Conservation (phyloP, 2,329 filamentous ascomycete genomes). For the Fusarium fracticaudum region DNA sequence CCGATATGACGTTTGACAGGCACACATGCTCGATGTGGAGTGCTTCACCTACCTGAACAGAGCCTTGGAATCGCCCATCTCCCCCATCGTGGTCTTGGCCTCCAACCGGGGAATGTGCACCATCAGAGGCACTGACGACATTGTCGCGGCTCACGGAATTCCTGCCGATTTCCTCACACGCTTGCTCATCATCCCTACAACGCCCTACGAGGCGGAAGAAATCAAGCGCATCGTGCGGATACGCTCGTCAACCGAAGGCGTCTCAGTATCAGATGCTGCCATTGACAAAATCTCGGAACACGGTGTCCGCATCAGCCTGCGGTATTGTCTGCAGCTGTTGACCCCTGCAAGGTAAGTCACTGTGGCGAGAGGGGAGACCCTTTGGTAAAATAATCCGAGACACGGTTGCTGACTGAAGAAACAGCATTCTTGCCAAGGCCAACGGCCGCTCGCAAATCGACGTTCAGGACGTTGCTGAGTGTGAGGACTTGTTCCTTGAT, state of each 20-base stretch:
- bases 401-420: slow-evolving; percentile 47
- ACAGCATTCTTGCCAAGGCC: slow-evolving; percentile 86
- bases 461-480: slow-evolving; percentile 80
- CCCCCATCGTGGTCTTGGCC: slow-evolving; percentile 95
- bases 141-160: slow-evolving; percentile 90
- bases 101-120: slow-evolving; percentile 95
- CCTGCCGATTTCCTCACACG: slow-evolving; percentile 93
- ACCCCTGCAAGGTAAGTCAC: slow-evolving; percentile 76
- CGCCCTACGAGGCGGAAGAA: slow-evolving; percentile 86
- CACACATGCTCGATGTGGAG: slow-evolving; percentile 99
- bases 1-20: slow-evolving; percentile 61
- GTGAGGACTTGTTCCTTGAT: slow-evolving; percentile 85
- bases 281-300: slow-evolving; percentile 88
- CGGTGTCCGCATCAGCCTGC: slow-evolving; percentile 86
- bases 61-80: slow-evolving; percentile 93
- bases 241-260: slow-evolving; percentile 82
- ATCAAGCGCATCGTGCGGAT: slow-evolving; percentile 92
- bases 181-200: slow-evolving; percentile 94
- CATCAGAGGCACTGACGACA: slow-evolving; percentile 85
- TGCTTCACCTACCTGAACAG: slow-evolving; percentile 99
- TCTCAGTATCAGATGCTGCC: slow-evolving; percentile 82
- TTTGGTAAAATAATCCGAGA: slow-evolving; percentile 39
- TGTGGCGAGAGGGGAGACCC: slow-evolving; percentile 31
- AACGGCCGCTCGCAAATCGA: slow-evolving; percentile 82
- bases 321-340: slow-evolving; percentile 92